These are phyloP conservation scores for Penicillium arizonense DNA, from an alignment of 495 filamentous ascomycete genomes.

Conservation along the genomic window DNA sequence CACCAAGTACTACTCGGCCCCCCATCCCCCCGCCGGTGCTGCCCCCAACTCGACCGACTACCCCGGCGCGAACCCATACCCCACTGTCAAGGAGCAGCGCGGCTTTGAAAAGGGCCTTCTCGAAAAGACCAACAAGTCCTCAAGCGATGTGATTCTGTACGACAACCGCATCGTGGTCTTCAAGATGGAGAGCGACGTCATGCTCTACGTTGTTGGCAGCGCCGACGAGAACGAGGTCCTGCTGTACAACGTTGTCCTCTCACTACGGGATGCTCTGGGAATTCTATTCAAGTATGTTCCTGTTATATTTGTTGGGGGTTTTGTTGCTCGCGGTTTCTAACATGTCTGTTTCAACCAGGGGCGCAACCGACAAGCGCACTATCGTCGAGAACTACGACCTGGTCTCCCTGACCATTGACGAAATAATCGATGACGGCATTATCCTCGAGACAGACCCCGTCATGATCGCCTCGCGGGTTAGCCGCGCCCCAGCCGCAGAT, in stretches of 20 bases:
- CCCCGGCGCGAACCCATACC: constrained; percentile 76
- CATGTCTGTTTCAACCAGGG: constrained; percentile 46
- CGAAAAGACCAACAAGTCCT: constrained; percentile 95
- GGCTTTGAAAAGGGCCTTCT: constrained; percentile 94
- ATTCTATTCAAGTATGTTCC: constrained; percentile 82
- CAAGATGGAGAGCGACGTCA: constrained; percentile 96
- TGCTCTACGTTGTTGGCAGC: constrained; percentile 91
- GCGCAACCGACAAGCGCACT: constrained; percentile 94
- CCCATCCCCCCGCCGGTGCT: constrained; percentile 65
- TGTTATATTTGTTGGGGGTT: not conserved
- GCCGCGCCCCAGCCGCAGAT: constrained; percentile 88
- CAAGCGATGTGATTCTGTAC: constrained; percentile 92
- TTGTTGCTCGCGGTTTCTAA: not conserved
- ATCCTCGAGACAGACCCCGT: constrained; percentile 96
- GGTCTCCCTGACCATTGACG: constrained; percentile 88
- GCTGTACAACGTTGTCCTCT: constrained; percentile 89
- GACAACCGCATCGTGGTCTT: constrained; percentile 94
- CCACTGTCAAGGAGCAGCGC: constrained; percentile 87
- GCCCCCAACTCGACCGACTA: constrained; percentile 51
- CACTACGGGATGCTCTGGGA: constrained; percentile 82
- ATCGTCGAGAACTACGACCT: constrained; percentile 97
- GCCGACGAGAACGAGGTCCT: constrained; percentile 96
- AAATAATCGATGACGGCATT: constrained; percentile 95
- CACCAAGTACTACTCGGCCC: constrained; percentile 90
- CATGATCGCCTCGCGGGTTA: constrained; percentile 85